These are phyloP conservation scores for Moricandia arvensis DNA, from an alignment of 345 rosid species.

Conservation along the genomic window DNA sequence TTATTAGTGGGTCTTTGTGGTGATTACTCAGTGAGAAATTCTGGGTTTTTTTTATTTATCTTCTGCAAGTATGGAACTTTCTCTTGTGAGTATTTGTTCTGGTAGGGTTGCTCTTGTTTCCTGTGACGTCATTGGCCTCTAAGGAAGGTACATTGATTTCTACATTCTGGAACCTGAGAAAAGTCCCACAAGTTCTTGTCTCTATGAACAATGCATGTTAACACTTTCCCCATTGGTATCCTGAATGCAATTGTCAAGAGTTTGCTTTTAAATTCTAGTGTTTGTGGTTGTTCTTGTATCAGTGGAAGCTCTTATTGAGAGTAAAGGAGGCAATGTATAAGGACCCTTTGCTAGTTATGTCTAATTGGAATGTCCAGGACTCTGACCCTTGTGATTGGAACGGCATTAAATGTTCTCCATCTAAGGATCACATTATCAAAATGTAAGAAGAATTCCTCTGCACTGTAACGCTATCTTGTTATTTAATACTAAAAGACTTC, in stretches of 20 bases:
- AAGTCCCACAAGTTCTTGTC: background rate
- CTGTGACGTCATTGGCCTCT: slow-evolving; percentile 48
- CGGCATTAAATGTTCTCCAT: slow-evolving; percentile 58
- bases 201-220: slow-evolving; percentile 8
- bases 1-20: slow-evolving; percentile 8
- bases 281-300: background rate
- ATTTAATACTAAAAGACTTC: too few species aligned
- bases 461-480: background rate
- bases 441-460: slow-evolving; percentile 52
- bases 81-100: slow-evolving; percentile 21
- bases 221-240: slow-evolving; percentile 6
- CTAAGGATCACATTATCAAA: slow-evolving; percentile 65
- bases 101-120: slow-evolving; percentile 45
- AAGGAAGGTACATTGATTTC: slow-evolving; percentile 64
- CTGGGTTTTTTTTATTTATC: slow-evolving; percentile 1
- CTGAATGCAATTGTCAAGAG: background rate
- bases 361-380: slow-evolving; percentile 74
- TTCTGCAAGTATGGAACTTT: slow-evolving; percentile 25
- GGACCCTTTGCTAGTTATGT: slow-evolving; percentile 72
- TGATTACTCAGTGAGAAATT: background rate
- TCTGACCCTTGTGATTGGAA: slow-evolving; percentile 83
- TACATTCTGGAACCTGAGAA: slow-evolving; percentile 21
- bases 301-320: slow-evolving; percentile 66
- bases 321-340: slow-evolving; percentile 79
- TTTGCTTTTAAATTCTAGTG: background rate